A percentile compares a stretch with the other conserved stretches of the same genome.
phyloP scores from a whole-genome alignment of 352 stramenopile species.

The Phytophthora megakarya region DNA sequence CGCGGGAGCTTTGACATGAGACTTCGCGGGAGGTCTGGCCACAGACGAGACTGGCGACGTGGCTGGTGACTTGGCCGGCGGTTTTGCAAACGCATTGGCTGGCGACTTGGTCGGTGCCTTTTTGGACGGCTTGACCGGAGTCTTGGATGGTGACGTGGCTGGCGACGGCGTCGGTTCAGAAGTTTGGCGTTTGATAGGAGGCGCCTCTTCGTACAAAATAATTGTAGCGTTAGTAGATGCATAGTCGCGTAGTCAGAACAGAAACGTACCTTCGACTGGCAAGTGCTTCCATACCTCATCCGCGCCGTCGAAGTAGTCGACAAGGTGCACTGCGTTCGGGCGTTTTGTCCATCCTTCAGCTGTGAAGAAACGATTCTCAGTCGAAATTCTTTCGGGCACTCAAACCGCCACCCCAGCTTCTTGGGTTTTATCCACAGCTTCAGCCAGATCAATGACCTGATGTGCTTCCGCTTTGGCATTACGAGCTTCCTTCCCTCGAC shows the following conservation, averaged over 20 bases:
- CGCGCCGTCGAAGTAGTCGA: constrained; percentile 7
- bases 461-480: too few relatives aligned
- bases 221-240: too few relatives aligned
- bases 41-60: too few relatives aligned
- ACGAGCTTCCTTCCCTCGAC: background rate
- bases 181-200: too few relatives aligned
- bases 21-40: too few relatives aligned
- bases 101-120: background rate
- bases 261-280: constrained; percentile 6
- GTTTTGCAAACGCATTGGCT: background rate
- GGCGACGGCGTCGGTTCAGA: background rate
- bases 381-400: background rate
- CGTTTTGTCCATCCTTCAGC: constrained; percentile 3
- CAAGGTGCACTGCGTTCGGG: constrained; percentile 4
- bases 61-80: too few relatives aligned
- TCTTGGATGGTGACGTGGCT: background rate
- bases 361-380: constrained; percentile 5
- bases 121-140: background rate
- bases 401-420: constrained; percentile 12
- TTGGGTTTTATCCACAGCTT: constrained; percentile 10
- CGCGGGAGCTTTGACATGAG: too few relatives aligned
- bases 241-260: too few relatives aligned
- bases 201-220: too few relatives aligned
- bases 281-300: constrained; percentile 16
- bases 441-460: background rate